Conservation (phyloP, 768 basidiomycete species). For the Trametes coccinea region DNA sequence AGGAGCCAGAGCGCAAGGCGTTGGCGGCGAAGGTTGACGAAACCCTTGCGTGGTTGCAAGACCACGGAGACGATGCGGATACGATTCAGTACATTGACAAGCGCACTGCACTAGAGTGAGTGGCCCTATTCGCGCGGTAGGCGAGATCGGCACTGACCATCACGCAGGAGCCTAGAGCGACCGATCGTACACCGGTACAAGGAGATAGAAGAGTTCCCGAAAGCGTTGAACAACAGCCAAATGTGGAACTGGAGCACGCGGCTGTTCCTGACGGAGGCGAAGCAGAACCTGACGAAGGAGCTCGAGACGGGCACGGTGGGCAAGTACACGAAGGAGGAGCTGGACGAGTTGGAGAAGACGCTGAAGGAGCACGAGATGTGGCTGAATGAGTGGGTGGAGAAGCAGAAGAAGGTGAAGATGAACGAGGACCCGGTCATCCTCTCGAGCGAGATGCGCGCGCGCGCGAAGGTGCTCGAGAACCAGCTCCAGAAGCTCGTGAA, state of each 20-base stretch:
- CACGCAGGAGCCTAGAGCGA: constrained; percentile 65
- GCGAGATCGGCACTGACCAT: background rate
- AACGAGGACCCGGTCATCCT: constrained; percentile 86
- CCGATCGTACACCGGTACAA: constrained; percentile 86
- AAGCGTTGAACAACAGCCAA: constrained; percentile 77
- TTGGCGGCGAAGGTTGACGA: constrained; percentile 70
- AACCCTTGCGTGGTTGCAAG: constrained; percentile 79
- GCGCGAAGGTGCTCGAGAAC: constrained; percentile 77
- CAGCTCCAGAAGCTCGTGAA: constrained; percentile 67
- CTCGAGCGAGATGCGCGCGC: constrained; percentile 81
- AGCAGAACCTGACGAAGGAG: constrained; percentile 69
- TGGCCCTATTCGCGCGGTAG: constrained; percentile 17
- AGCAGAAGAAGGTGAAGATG: constrained; percentile 71
- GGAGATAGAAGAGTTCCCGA: constrained; percentile 85
- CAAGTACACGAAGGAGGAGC: constrained; percentile 86
- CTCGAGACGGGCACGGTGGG: constrained; percentile 58
- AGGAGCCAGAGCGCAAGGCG: constrained; percentile 63
- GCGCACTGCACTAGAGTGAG: constrained; percentile 82
- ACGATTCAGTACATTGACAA: constrained; percentile 74
- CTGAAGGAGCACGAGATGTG: constrained; percentile 81
- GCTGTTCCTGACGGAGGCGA: constrained; percentile 84
- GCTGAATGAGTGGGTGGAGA: constrained; percentile 79
- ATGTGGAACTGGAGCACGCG: constrained; percentile 87
- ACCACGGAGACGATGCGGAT: constrained; percentile 80
- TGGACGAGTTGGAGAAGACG: constrained; percentile 73